Conservation (phyloP, 2,329 filamentous ascomycete species). For the Helicocarpus griseus region DNA sequence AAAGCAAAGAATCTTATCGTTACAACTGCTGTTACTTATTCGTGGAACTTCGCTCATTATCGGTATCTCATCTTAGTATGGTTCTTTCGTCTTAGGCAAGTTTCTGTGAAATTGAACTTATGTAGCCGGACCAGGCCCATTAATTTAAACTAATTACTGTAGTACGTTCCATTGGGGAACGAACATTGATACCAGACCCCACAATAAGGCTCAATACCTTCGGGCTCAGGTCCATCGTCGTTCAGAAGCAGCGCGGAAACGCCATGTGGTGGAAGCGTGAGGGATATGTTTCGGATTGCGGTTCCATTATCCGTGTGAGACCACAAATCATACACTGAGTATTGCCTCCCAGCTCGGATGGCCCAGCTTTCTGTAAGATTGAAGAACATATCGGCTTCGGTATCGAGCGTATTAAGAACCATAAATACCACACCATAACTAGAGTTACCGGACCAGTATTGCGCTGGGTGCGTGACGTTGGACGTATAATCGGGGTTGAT, state of each 20-base stretch:
- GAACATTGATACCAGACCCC: slow-evolving; percentile 5
- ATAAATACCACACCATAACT: slow-evolving; percentile 19
- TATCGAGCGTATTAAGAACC: slow-evolving; percentile 17
- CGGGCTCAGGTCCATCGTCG: slow-evolving; percentile 11
- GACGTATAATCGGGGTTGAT: slow-evolving; percentile 13
- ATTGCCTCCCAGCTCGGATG: slow-evolving; percentile 15
- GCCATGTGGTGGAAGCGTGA: slow-evolving; percentile 14
- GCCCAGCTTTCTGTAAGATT: slow-evolving; percentile 19
- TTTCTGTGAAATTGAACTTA: too few relatives aligned
- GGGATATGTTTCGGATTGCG: slow-evolving; percentile 16
- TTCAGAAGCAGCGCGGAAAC: slow-evolving; percentile 17
- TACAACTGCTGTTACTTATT: too few relatives aligned
- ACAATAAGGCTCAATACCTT: slow-evolving; percentile 13
- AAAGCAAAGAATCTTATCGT: too few relatives aligned
- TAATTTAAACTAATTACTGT: too few relatives aligned
- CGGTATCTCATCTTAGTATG: too few relatives aligned
- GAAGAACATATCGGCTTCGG: slow-evolving; percentile 12
- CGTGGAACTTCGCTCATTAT: too few relatives aligned
- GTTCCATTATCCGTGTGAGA: slow-evolving; percentile 13
- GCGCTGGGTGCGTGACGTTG: slow-evolving; percentile 14
- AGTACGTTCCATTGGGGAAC: slow-evolving; percentile 7
- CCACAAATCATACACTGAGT: slow-evolving; percentile 19
- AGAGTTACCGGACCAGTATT: slow-evolving; percentile 20
- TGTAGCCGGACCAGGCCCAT: too few relatives aligned
- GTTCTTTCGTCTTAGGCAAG: too few relatives aligned